Percentiles rank a stretch among this genome's conserved stretches.
Conservation (phyloP, 306 rosid species). For the Abrus precatorius region DNA sequence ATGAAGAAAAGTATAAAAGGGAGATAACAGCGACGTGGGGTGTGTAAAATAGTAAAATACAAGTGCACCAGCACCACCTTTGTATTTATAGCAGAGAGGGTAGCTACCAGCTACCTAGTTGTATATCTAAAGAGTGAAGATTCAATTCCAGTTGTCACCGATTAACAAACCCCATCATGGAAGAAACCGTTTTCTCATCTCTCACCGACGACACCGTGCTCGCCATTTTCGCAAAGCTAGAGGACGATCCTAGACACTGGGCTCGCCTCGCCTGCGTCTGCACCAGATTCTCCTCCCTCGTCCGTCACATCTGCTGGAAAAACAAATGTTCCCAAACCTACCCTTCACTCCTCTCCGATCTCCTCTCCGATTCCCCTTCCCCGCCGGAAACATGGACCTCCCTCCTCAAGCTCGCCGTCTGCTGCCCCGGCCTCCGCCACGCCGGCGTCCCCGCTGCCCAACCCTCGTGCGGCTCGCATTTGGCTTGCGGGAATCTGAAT, state of each 20-base stretch:
- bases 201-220: slow-evolving; percentile 73
- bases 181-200: slow-evolving; percentile 46
- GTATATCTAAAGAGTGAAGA: too few relatives aligned
- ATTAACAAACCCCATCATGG: background rate
- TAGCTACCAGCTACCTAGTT: too few relatives aligned
- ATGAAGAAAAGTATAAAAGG: too few relatives aligned
- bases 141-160: too few relatives aligned
- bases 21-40: too few relatives aligned
- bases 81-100: too few relatives aligned
- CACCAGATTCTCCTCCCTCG: slow-evolving; percentile 68
- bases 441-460: slow-evolving; percentile 64
- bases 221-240: slow-evolving; percentile 63
- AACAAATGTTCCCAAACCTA: slow-evolving; percentile 58
- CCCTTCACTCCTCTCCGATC: slow-evolving; percentile 65
- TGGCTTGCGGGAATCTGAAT: slow-evolving; percentile 75
- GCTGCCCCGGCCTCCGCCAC: slow-evolving; percentile 85
- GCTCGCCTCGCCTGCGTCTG: slow-evolving; percentile 75
- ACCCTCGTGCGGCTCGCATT: slow-evolving; percentile 67
- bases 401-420: slow-evolving; percentile 77
- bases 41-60: too few relatives aligned
- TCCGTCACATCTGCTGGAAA: slow-evolving; percentile 71
- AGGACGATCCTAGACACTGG: slow-evolving; percentile 82
- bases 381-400: slow-evolving; percentile 58
- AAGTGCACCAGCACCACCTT: too few relatives aligned
- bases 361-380: slow-evolving; percentile 56